phyloP scores from a whole-genome alignment of 2,329 filamentous ascomycete genomes.

The Madurella fahalii region DNA sequence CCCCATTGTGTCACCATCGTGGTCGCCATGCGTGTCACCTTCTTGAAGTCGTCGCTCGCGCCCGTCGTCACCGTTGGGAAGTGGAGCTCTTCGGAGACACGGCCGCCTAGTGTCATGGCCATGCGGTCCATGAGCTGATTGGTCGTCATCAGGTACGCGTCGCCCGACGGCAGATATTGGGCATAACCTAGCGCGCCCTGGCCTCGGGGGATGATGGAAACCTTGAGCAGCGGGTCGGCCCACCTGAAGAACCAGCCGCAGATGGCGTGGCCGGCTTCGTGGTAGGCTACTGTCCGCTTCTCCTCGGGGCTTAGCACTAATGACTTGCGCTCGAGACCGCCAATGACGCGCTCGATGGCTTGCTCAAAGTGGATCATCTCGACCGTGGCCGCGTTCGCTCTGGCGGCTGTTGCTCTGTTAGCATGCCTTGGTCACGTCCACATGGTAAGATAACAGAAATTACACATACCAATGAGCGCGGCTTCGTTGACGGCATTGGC shows the following conservation, averaged over 20 bases:
- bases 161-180: slow-evolving; percentile 87
- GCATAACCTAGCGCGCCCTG: slow-evolving; percentile 93
- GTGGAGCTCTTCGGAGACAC: slow-evolving; percentile 92
- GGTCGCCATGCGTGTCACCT: slow-evolving; percentile 92
- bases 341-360: slow-evolving; percentile 95
- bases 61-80: slow-evolving; percentile 95
- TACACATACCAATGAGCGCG: slow-evolving; percentile 77
- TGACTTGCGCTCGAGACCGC: slow-evolving; percentile 95
- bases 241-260: slow-evolving; percentile 97
- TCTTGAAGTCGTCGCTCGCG: slow-evolving; percentile 96
- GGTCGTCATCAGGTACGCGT: slow-evolving; percentile 93
- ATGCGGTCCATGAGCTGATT: slow-evolving; percentile 98
- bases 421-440: slow-evolving; percentile 20
- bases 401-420: slow-evolving; percentile 68
- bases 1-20: slow-evolving; percentile 99
- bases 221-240: slow-evolving; percentile 96
- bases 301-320: slow-evolving; percentile 88
- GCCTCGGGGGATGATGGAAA: slow-evolving; percentile 95
- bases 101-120: slow-evolving; percentile 97
- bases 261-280: slow-evolving; percentile 92
- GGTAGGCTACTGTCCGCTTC: slow-evolving; percentile 60
- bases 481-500: slow-evolving; percentile 98
- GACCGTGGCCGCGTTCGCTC: slow-evolving; percentile 74
- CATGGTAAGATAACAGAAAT: background rate
- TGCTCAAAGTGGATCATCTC: slow-evolving; percentile 91